Evolutionary conservation across 2,329 filamentous ascomycete species (phyloP).

Genomic region (Esteya vermicola): DNA sequence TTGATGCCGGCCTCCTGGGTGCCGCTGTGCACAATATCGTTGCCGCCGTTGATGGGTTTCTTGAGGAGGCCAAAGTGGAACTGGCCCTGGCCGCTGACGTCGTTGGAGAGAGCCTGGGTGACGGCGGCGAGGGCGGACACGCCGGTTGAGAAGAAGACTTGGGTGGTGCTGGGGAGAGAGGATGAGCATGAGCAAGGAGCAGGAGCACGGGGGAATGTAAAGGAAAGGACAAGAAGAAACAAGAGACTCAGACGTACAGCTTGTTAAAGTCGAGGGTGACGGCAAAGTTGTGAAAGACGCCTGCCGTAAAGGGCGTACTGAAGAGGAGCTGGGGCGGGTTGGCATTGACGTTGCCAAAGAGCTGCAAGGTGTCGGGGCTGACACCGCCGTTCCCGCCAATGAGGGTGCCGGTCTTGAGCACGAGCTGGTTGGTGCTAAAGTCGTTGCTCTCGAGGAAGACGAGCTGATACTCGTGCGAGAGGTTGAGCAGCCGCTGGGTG

Average conservation of each 20-base stretch:
- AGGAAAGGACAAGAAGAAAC: not conserved
- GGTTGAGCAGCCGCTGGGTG: constrained; percentile 34
- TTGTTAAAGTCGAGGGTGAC: constrained; percentile 40
- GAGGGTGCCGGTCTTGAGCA: constrained; percentile 40
- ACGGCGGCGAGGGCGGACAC: constrained; percentile 28
- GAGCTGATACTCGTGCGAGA: constrained; percentile 47
- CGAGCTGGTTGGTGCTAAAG: constrained; percentile 36
- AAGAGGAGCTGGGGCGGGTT: constrained; percentile 33
- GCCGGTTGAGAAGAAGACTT: constrained; percentile 42
- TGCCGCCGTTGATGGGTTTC: constrained; percentile 34
- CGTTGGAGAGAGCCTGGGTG: constrained; percentile 30
- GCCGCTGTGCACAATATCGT: constrained; percentile 31
- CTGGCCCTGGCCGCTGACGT: constrained; percentile 43
- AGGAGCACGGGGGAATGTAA: not conserved
- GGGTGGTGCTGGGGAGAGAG: constrained; percentile 31
- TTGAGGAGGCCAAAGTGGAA: constrained; percentile 50
- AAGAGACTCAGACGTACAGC: constrained; percentile 25
- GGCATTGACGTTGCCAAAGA: constrained; percentile 32
- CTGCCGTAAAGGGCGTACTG: constrained; percentile 31
- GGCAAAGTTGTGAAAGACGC: constrained; percentile 48
- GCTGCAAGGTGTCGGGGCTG: constrained; percentile 27
- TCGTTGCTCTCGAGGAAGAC: constrained; percentile 32
- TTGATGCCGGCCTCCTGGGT: constrained; percentile 32
- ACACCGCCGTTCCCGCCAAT: constrained; percentile 22
- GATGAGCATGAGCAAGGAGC: not conserved